Evolutionary conservation across 257 asterid genomes (phyloP), one percentile per base, ranked within the genome.

Genomic region (Przewalskia tangutica): DNA sequence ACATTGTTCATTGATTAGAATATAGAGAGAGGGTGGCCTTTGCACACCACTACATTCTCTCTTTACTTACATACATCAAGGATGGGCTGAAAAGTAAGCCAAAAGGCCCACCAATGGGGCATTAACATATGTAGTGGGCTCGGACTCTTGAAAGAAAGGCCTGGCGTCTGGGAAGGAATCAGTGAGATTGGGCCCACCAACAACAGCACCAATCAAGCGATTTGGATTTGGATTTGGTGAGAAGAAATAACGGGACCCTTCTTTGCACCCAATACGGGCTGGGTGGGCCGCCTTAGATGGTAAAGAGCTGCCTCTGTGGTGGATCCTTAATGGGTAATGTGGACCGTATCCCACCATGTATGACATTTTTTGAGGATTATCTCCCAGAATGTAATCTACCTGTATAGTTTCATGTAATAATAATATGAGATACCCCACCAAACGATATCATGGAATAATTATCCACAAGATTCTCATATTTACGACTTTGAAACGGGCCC

Each of bases 331-430:
- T 0, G 98, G 98, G 75, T 88, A 93, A 44, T 55, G 95, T 20
- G 88, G 51, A 1, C 98, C 97, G 17, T 91, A 94, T 58, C 98
- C 98, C 75, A 94, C 98, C 98, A 94, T 92, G 88, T 92, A 94
- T 14, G 97, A 94, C 90, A 91, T 92, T 88, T 93, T 59, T 84
- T 91, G 20, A 16, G 98, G 98, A 89, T 94, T 94, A 23, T 92
- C 97, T 32, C 98, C 97, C 4, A 94, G 92, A 64, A 94, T 92
- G 85, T 94, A 94, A 87, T 94, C 97, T 89, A 94, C 98, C 97
- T 93, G 32, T 27, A 27, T 27, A 27, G 32, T 27, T 27, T 38
- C 42, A 38, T 38, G 4, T 38, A 38, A 38, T 38, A 27, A 27
- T 27, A 27, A 27, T 27, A 27, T 27, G 32, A 27, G 32, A 27